Evolutionary conservation across 768 basidiomycete genomes (phyloP), one percentile per base, ranked within the genome.

Genomic region (Paxillus rubicundulus): DNA sequence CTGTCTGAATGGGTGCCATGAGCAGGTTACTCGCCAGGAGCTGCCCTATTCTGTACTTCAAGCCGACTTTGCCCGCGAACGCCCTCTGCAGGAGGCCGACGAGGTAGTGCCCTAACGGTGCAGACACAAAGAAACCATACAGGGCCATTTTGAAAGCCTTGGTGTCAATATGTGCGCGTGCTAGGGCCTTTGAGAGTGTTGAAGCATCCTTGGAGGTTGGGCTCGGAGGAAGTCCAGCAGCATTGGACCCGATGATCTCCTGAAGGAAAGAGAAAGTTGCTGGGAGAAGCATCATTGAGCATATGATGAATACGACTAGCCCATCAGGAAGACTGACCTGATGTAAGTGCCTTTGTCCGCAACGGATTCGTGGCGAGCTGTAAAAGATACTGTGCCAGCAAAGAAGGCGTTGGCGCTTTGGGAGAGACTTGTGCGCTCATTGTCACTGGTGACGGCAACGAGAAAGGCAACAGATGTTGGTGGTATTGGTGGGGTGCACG

Each of bases 91-190:
- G 70, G 37, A 76, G 59, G 49, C 86, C 83, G 17, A 90, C 80
- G 54, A 93, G 82, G 66, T 78, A 70, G 64, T 95, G 92, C 38
- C 83, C 78, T 28, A 95, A 66, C 0, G 92, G 92, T 6, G 91
- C 92, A 12, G 90, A 90, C 37, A 95, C 78, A 59, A 87, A 76
- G 72, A 88, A 83, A 54, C 92, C 92, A 64, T 92, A 93, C 18
- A 86, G 45, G 1, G 82, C 87, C 86, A 94, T 91, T 70, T 94
- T 92, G 61, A 88, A 50, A 7, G 92, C 89, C 61, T 84, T 87
- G 54, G 73, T 52, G 64, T 90, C 77, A 47, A 92, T 68, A 65
- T 88, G 84, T 5, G 73, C 72, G 43, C 69, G 73, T 5, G 80
- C 82, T 44, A 87, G 77, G 16, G 73, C 63, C 57, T 80, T 82